phyloP scores from a whole-genome alignment of 1,139 yeast species.

The Pneumocystis murina region DNA sequence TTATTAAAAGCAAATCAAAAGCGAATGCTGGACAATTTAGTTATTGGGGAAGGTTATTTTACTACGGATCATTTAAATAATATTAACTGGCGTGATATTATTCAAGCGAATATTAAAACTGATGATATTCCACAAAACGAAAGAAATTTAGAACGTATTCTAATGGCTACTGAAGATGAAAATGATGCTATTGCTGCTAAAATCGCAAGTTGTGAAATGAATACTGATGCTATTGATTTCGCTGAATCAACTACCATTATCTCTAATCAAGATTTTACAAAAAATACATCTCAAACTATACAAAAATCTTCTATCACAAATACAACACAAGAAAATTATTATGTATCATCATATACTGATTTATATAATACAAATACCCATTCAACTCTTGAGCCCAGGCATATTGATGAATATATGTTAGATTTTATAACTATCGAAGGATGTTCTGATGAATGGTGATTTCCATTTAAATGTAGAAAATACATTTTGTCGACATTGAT shows the following conservation, averaged over 20 bases:
- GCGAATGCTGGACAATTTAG: conserved; percentile 84
- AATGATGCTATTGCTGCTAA: conserved; percentile 90
- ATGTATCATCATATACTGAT: conserved; percentile 17
- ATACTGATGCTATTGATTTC: conserved; percentile 73
- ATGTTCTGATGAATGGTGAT: conserved; percentile 8
- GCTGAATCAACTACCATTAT: conserved; percentile 26
- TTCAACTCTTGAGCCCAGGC: conserved; percentile 44
- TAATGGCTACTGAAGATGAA: conserved; percentile 92
- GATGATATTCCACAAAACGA: conserved; percentile 17
- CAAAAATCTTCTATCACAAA: background rate
- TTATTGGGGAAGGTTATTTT: conserved; percentile 95
- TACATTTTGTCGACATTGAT: background rate
- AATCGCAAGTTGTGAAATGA: conserved; percentile 77
- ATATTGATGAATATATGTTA: conserved; percentile 93
- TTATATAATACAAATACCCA: conserved; percentile 36
- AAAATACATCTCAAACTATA: background rate
- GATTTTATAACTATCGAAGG: conserved; percentile 47
- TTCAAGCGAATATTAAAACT: conserved; percentile 38
- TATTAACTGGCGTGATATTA: conserved; percentile 73
- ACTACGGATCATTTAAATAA: conserved; percentile 92
- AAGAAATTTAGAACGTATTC: conserved; percentile 41
- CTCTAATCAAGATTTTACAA: conserved; percentile 13
- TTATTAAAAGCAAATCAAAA: conserved; percentile 90
- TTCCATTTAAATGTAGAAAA: background rate
- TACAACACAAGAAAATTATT: conserved; percentile 16